These are phyloP conservation scores for Cladosporium sp. DNA, from an alignment of 2,329 filamentous ascomycete species.

Conservation along the genomic window DNA sequence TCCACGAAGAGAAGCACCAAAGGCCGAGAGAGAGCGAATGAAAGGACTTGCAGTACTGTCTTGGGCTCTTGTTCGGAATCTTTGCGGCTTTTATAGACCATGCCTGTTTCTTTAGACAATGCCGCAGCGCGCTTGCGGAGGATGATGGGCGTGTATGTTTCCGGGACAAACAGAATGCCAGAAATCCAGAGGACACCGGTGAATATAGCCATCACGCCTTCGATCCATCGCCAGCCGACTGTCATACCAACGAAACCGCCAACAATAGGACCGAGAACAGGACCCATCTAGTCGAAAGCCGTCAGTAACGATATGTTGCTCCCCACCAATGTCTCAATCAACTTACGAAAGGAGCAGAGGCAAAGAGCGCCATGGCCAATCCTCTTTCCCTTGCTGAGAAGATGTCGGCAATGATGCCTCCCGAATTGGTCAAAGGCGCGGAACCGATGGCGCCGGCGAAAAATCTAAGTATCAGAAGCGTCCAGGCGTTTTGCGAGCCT, in stretches of 20 bases:
- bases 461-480: slow-evolving; percentile 43
- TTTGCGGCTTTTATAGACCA: slow-evolving; percentile 50
- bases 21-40: slow-evolving; percentile 57
- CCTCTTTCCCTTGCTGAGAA: slow-evolving; percentile 40
- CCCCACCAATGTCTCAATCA: too few species aligned
- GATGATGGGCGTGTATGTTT: slow-evolving; percentile 59
- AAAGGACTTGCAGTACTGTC: slow-evolving; percentile 40
- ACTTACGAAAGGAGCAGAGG: slow-evolving; percentile 63
- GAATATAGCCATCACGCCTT: slow-evolving; percentile 60
- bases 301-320: too few species aligned
- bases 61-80: slow-evolving; percentile 36
- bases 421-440: slow-evolving; percentile 42
- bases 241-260: slow-evolving; percentile 62
- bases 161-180: slow-evolving; percentile 50
- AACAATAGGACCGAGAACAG: slow-evolving; percentile 58
- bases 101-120: slow-evolving; percentile 50
- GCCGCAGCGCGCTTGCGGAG: slow-evolving; percentile 50
- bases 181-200: slow-evolving; percentile 58
- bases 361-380: slow-evolving; percentile 60
- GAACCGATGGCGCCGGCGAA: slow-evolving; percentile 43
- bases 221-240: slow-evolving; percentile 65
- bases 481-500: slow-evolving; percentile 41
- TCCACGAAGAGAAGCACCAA: slow-evolving; percentile 67
- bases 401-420: slow-evolving; percentile 46
- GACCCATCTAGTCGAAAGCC: too few species aligned